Evolutionary conservation across 2,329 filamentous ascomycete species (phyloP).

Genomic region (Hyphodiscus sp.): DNA sequence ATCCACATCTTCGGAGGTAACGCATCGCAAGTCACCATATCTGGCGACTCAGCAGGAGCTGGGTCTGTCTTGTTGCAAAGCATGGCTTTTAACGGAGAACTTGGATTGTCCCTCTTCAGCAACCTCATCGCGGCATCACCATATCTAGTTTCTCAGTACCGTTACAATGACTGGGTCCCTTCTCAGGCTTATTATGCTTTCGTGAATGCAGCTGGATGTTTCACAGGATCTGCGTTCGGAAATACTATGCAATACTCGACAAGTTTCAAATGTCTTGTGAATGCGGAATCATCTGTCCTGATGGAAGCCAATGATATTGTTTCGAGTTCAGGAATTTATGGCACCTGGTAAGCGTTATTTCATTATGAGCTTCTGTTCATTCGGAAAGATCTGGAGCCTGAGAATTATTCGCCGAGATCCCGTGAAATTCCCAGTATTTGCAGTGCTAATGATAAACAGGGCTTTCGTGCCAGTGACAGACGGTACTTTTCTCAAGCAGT

Average conservation of each 20-base stretch:
- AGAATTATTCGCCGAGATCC: too few species aligned
- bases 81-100: slow-evolving; percentile 39
- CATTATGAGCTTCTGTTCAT: too few species aligned
- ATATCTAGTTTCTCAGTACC: slow-evolving; percentile 47
- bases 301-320: slow-evolving; percentile 18
- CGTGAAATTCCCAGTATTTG: background rate
- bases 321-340: background rate
- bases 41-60: slow-evolving; percentile 44
- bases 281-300: slow-evolving; percentile 26
- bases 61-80: slow-evolving; percentile 48
- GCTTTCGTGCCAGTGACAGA: slow-evolving; percentile 34
- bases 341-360: too few species aligned
- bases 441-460: slow-evolving; percentile 3
- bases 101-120: slow-evolving; percentile 13
- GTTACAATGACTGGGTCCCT: slow-evolving; percentile 38
- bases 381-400: too few species aligned
- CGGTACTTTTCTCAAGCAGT: slow-evolving; percentile 27
- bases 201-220: slow-evolving; percentile 35
- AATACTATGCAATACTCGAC: slow-evolving; percentile 28
- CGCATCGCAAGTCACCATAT: slow-evolving; percentile 39
- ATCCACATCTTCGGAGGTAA: slow-evolving; percentile 49
- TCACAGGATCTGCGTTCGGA: slow-evolving; percentile 17
- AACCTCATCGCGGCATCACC: slow-evolving; percentile 35
- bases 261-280: slow-evolving; percentile 27
- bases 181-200: slow-evolving; percentile 40